Evolutionary conservation across 1,284 basidiomycete species (phyloP).

Genomic region (Melampsora allii-populina): DNA sequence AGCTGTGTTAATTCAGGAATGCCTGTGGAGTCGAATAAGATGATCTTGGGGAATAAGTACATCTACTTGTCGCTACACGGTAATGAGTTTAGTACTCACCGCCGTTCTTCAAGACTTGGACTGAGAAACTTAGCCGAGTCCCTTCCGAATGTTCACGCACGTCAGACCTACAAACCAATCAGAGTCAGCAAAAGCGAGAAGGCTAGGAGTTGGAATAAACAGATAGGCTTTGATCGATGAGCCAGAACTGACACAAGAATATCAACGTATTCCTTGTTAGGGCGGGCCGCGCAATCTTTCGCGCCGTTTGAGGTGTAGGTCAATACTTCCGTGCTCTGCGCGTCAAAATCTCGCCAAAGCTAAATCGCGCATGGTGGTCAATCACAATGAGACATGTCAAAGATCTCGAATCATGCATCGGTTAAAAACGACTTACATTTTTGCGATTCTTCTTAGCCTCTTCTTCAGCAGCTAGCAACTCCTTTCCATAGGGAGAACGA

Average conservation of each 20-base stretch:
- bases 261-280: slow-evolving; percentile 81
- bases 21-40: slow-evolving; percentile 48
- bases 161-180: slow-evolving; percentile 84
- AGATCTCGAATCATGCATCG: slow-evolving; percentile 57
- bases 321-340: not conserved
- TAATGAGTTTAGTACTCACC: slow-evolving; percentile 57
- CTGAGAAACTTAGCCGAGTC: slow-evolving; percentile 76
- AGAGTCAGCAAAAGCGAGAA: slow-evolving; percentile 59
- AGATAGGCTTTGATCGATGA: not conserved
- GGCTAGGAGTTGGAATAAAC: no score
- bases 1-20: slow-evolving; percentile 72
- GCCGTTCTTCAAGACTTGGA: slow-evolving; percentile 85
- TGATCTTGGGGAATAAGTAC: slow-evolving; percentile 62
- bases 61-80: not conserved
- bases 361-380: not conserved
- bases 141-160: slow-evolving; percentile 64
- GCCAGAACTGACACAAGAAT: slow-evolving; percentile 62
- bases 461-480: slow-evolving; percentile 75
- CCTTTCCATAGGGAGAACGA: slow-evolving; percentile 68
- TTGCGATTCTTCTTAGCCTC: slow-evolving; percentile 48
- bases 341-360: slow-evolving; percentile 22
- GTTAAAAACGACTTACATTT: slow-evolving; percentile 21
- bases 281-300: slow-evolving; percentile 28
- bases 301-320: slow-evolving; percentile 43
- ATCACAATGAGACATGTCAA: no score